phyloP scores from a whole-genome alignment of 306 rosid genomes.

The Hippophae tibetana region DNA sequence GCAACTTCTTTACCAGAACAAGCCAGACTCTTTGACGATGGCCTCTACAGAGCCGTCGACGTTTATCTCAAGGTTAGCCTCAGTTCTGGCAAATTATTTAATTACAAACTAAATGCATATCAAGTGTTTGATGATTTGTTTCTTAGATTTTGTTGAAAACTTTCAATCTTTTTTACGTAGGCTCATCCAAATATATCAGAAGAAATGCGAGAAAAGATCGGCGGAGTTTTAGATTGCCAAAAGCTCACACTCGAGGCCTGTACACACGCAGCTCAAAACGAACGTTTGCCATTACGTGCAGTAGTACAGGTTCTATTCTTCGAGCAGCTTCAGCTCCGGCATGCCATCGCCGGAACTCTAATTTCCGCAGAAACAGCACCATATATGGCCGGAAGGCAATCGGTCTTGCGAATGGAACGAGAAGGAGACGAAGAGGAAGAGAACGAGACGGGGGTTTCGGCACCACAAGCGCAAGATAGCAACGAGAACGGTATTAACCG shows the following conservation, averaged over 20 bases:
- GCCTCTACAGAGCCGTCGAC: conserved; percentile 87
- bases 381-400: conserved; percentile 30
- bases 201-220: conserved; percentile 62
- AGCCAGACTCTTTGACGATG: conserved; percentile 89
- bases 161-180: conserved; percentile 18
- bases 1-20: conserved; percentile 74
- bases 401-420: conserved; percentile 26
- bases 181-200: conserved; percentile 79
- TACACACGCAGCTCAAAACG: conserved; percentile 98
- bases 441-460: conserved; percentile 5
- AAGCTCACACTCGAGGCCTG: conserved; percentile 87
- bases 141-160: background rate
- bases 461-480: conserved; percentile 16
- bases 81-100: background rate
- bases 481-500: background rate
- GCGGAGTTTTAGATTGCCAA: conserved; percentile 68
- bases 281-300: conserved; percentile 84
- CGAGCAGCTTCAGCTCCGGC: conserved; percentile 96
- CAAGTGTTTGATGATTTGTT: background rate
- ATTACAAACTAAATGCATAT: background rate
- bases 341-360: conserved; percentile 76
- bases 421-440: conserved; percentile 13
- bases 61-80: conserved; percentile 69
- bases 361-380: conserved; percentile 44
- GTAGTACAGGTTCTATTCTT: conserved; percentile 85